Base-by-base conservation (phyloP, 2,329 filamentous ascomycete species). In the Epichloe uncinata region DNA sequence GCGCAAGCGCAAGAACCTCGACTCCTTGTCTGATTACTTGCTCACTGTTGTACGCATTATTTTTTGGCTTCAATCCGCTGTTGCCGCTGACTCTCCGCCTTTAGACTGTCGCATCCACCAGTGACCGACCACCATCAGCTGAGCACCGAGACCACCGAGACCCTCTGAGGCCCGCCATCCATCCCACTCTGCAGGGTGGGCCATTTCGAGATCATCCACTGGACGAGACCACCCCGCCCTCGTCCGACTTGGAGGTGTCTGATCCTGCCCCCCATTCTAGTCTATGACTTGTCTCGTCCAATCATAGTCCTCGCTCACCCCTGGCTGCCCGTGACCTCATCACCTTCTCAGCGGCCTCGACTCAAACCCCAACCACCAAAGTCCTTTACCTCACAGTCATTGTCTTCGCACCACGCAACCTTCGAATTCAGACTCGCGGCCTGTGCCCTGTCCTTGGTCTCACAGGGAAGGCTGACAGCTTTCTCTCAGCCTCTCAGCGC, bases 291-390 rank as follows among this genome's bases (percentile, higher is more conserved):
- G 15, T 34, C 20, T 36, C 35, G 37, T 37, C 56, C 52, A 60
- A 59, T 60, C 57, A 57, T 36, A 47, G 47, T 41, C n/a, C 18
- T 44, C 26, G 42, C 38, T 33, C 43, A 43, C 50, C 51, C 52
- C 52, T 51, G 50, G 42, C 47, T 50, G 46, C 55, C 55, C 56
- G 58, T 60, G 58, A 60, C 57, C 58, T 58, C 57, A 57, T 58
- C 56, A 58, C 52, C 33, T 37, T 51, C 52, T 49, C 45, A 44
- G 48, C 35, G 47, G 40, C 36, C 44, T 53, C 55, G 47, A 48
- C 33, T 50, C 49, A 12, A 38, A 48, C 16, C 41, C 51, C 46
- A 34, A 30, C 42, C 41, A 49, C 47, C 47, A 34, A 18, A 40
- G 33, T 26, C 22, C n/a, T 8, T 26, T 8, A 47, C 47, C 38